A percentile compares a stretch with the other conserved stretches of the same genome.
These are phyloP conservation scores for Fusarium palustre DNA, from an alignment of 2,329 filamentous ascomycete species.

Conservation along the genomic window DNA sequence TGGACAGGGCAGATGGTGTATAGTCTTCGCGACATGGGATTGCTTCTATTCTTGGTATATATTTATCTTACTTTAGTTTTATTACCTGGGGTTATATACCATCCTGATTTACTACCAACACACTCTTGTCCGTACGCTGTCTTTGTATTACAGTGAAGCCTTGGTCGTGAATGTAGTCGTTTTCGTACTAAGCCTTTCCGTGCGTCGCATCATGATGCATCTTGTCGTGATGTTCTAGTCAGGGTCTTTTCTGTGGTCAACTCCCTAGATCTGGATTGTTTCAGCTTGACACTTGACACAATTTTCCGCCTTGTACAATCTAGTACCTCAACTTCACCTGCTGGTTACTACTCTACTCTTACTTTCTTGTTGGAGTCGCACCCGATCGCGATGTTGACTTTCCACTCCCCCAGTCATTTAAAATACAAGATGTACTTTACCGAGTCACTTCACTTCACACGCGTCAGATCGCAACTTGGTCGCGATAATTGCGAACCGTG, in stretches of 20 bases:
- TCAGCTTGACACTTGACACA: neutral
- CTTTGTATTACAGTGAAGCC: neutral
- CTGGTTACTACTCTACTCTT: neutral
- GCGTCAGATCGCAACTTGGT: no score
- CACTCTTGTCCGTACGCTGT: neutral
- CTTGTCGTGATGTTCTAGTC: neutral
- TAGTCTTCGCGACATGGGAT: neutral
- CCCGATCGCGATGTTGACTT: neutral
- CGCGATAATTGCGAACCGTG: no score
- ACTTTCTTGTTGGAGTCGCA: neutral
- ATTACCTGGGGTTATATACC: constrained; percentile 34
- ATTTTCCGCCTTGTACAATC: neutral
- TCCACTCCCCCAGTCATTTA: neutral
- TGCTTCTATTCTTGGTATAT: constrained; percentile 31
- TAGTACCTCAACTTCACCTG: neutral
- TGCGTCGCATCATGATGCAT: neutral
- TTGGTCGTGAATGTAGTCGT: no score
- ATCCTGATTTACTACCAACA: constrained; percentile 21
- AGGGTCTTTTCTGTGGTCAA: neutral
- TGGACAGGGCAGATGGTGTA: neutral
- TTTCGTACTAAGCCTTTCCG: neutral
- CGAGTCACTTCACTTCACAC: no score
- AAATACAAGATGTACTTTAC: neutral
- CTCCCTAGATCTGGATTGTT: neutral
- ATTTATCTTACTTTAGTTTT: constrained; percentile 26